Base-by-base conservation (phyloP, 352 stramenopile genomes). In the Phytophthora megakarya region DNA sequence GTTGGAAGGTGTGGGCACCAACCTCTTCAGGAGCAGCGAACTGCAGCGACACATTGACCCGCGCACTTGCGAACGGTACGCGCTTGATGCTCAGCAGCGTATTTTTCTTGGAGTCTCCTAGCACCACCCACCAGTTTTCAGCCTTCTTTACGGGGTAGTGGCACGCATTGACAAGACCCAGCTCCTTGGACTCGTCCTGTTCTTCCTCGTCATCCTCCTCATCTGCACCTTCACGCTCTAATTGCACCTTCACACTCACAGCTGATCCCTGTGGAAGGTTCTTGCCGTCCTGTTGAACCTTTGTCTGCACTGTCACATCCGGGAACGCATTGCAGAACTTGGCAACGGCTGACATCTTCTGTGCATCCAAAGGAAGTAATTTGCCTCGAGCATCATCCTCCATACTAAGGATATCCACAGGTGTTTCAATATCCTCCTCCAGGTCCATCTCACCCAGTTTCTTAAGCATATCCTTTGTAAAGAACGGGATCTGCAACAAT, bases 271-370 rank as follows among this genome's bases (percentile, higher is more conserved):
- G 89, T 5, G 85, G 88, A 21, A 99, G 72, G 54, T 98, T 86
- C 72, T 98, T 95, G 37, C 80, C 82, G 28, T 86, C 62, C 65
- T 98, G 93, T 38, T 93, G 65, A 21, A 99, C 83, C 65, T 95
- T 84, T 44, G 96, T 98, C 50, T 89, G 73, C 40, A 99, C 87
- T 37, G 98, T 98, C 56, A 99, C 91, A 61, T 99, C 98, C 12
- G 98, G 98, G 78, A 98, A 99, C 50, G 92, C 85, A 73, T 99
- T 99, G 80, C 98, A 99, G 80, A 99, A 99, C 50, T 95, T 90
- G 9, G 97, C 98, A n/a, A 99, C 92, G 30, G 98, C 92, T 30
- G 92, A 97, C 89, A 99, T 97, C 68, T 98, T 89, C 58, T 70
- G 64, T 12, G 94, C 88, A 46, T 81, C 70, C 40, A 81, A 43